A percentile compares a stretch with the other conserved stretches of the same genome.
Evolutionary conservation across 805 yeast genomes (phyloP).

Genomic region (Kodamaea neixiangensis): DNA sequence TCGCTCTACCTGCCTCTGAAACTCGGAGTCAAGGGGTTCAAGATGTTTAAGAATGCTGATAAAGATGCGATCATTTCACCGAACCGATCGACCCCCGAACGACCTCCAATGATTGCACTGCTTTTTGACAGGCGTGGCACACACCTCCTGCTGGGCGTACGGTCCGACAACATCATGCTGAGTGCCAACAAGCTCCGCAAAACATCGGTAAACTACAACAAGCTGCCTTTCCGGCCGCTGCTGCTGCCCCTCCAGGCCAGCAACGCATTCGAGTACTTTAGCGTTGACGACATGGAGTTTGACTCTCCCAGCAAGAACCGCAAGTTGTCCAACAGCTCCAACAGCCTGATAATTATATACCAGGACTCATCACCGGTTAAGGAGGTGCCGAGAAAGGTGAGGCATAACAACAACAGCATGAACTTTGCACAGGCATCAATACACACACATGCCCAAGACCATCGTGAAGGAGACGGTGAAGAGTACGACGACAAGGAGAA

Average conservation of each 20-base stretch:
- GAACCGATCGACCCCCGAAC: slow-evolving; percentile 19
- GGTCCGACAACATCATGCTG: slow-evolving; percentile 2
- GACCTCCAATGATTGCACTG: slow-evolving; percentile 10
- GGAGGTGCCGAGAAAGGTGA: slow-evolving; percentile 1
- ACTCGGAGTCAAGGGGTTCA: slow-evolving; percentile 30
- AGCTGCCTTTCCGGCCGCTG: slow-evolving; percentile 16
- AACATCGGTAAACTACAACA: slow-evolving; percentile 14
- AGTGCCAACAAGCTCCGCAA: slow-evolving; percentile 15
- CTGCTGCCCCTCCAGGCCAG: slow-evolving; percentile 14
- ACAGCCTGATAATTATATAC: slow-evolving; percentile 23
- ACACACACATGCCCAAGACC: background rate
- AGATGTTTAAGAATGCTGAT: slow-evolving; percentile 37
- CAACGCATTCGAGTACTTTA: slow-evolving; percentile 23
- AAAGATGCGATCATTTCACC: slow-evolving; percentile 38
- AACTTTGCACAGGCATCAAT: slow-evolving; percentile 4
- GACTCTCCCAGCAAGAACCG: slow-evolving; percentile 34
- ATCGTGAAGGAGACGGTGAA: background rate
- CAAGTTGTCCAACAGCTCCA: slow-evolving; percentile 24
- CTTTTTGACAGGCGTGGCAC: slow-evolving; percentile 1
- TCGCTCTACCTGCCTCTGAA: slow-evolving; percentile 30
- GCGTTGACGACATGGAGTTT: slow-evolving; percentile 29
- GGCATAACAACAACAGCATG: slow-evolving; percentile 2
- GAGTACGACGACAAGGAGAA: slow-evolving; percentile 40
- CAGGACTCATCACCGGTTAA: slow-evolving; percentile 22
- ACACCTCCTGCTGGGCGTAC: slow-evolving; percentile 1